Evolutionary conservation across 495 filamentous ascomycete species (phyloP).

Genomic region (Aspergillus diversus): DNA sequence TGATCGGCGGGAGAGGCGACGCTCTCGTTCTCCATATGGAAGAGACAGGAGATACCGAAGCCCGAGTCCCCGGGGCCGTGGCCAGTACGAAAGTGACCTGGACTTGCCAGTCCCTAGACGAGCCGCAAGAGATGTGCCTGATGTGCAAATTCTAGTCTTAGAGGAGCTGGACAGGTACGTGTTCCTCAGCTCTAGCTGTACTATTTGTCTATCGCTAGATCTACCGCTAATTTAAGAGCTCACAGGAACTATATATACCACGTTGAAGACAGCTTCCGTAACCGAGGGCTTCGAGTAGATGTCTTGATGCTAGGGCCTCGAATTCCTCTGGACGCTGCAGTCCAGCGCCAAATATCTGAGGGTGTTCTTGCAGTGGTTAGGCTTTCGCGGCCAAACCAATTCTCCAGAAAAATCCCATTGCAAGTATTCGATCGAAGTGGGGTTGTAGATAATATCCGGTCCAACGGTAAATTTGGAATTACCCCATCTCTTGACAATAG

Average conservation of each 20-base stretch:
- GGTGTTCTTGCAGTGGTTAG: constrained; percentile 85
- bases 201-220: neutral
- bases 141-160: constrained; percentile 84
- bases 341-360: constrained; percentile 84
- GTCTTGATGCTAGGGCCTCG: constrained; percentile 78
- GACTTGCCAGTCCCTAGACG: constrained; percentile 74
- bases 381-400: constrained; percentile 68
- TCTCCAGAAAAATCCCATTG: constrained; percentile 70
- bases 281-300: constrained; percentile 71
- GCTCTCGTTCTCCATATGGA: constrained; percentile 69
- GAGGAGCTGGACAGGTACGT: constrained; percentile 73
- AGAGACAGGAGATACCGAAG: constrained; percentile 67
- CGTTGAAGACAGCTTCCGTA: constrained; percentile 74
- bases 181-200: constrained; percentile 20
- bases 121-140: constrained; percentile 77
- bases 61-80: constrained; percentile 62
- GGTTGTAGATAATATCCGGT: constrained; percentile 71
- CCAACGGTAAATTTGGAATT: constrained; percentile 59
- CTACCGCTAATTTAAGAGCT: constrained; percentile 5
- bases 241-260: constrained; percentile 76
- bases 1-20: constrained; percentile 61
- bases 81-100: constrained; percentile 58
- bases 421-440: constrained; percentile 82
- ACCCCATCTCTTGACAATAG: constrained; percentile 7
- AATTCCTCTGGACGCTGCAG: constrained; percentile 72